Conservation (phyloP, 2,329 filamentous ascomycete genomes). For the Verticillium tricorpus region DNA sequence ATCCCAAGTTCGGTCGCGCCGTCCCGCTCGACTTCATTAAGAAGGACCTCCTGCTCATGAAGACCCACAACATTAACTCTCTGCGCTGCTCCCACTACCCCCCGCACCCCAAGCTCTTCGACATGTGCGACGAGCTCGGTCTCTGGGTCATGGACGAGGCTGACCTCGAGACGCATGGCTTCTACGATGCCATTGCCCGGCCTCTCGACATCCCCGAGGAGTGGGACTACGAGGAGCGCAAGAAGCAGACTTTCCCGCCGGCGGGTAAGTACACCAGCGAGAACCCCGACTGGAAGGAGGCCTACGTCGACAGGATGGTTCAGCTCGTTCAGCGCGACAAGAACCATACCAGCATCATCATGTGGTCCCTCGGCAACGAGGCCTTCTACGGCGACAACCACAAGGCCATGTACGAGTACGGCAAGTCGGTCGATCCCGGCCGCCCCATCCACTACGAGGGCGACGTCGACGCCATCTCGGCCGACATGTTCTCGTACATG, state of each 20-base stretch:
- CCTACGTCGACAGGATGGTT: conserved; percentile 63
- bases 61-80: conserved; percentile 66
- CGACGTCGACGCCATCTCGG: conserved; percentile 52
- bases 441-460: conserved; percentile 65
- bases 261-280: conserved; percentile 57
- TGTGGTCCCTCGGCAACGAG: conserved; percentile 73
- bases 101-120: conserved; percentile 55
- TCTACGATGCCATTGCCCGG: conserved; percentile 43
- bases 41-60: conserved; percentile 62
- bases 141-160: conserved; percentile 55
- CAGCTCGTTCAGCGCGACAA: conserved; percentile 65
- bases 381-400: conserved; percentile 68
- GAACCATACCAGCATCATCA: conserved; percentile 65
- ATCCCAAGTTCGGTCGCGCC: conserved; percentile 57
- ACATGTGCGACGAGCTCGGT: conserved; percentile 61
- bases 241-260: conserved; percentile 47
- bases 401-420: conserved; percentile 61
- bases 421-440: conserved; percentile 51
- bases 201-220: conserved; percentile 49
- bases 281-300: conserved; percentile 55
- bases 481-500: conserved; percentile 67
- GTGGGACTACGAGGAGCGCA: conserved; percentile 56
- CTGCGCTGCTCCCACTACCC: conserved; percentile 66
- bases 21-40: conserved; percentile 60
- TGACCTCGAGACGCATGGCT: conserved; percentile 50